A percentile compares a stretch with the other conserved stretches of the same genome.
Conservation (phyloP, 192 early-diverging fungal species). For the Pilaira anomala region DNA sequence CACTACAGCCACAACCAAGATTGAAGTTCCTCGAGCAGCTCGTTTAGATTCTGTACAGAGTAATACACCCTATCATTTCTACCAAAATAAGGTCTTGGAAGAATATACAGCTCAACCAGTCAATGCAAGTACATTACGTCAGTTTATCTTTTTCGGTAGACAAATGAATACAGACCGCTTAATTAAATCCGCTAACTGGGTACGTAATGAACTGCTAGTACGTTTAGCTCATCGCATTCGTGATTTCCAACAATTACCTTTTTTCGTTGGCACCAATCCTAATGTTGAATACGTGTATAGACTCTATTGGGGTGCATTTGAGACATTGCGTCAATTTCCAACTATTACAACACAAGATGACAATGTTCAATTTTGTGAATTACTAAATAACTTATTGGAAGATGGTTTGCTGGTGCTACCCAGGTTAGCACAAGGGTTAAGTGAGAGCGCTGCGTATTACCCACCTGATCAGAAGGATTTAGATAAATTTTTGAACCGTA, state of each 20-base stretch:
- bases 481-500: slow-evolving; percentile 87
- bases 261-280: slow-evolving; percentile 90
- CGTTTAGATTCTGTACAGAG: slow-evolving; percentile 13
- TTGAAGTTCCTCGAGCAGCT: neutral
- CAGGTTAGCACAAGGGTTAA: slow-evolving; percentile 82
- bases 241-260: slow-evolving; percentile 90
- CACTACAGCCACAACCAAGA: too few species aligned
- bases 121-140: slow-evolving; percentile 82
- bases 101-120: slow-evolving; percentile 75
- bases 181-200: slow-evolving; percentile 85
- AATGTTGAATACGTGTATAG: slow-evolving; percentile 83
- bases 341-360: slow-evolving; percentile 75
- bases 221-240: slow-evolving; percentile 90
- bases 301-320: slow-evolving; percentile 94
- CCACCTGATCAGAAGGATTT: slow-evolving; percentile 54
- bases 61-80: slow-evolving; percentile 70
- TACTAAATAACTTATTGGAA: slow-evolving; percentile 69
- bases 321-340: slow-evolving; percentile 68
- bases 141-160: slow-evolving; percentile 88
- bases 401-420: slow-evolving; percentile 86
- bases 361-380: slow-evolving; percentile 77
- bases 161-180: slow-evolving; percentile 83
- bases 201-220: slow-evolving; percentile 83
- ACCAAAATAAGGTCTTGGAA: slow-evolving; percentile 88
- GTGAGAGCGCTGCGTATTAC: slow-evolving; percentile 59